Conservation (phyloP, 2,329 filamentous ascomycete genomes). For the Periconia macrospinosa region DNA sequence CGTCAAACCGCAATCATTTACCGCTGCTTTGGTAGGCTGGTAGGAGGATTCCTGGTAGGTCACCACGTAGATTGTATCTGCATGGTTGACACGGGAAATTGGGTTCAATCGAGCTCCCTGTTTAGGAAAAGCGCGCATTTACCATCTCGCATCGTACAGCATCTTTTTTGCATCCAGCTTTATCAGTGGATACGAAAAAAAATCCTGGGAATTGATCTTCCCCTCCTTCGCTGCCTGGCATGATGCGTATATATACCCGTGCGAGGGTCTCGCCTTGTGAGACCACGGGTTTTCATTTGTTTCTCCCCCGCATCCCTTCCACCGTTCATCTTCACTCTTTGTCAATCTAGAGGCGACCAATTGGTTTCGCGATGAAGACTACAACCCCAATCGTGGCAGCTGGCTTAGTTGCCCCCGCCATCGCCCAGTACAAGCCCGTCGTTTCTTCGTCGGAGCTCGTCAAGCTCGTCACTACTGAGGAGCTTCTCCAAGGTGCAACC, state of each 20-base stretch:
- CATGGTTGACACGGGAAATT: background rate
- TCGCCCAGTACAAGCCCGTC: conserved; percentile 12
- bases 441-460: conserved; percentile 5
- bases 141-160: background rate
- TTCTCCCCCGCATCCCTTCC: background rate
- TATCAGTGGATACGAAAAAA: background rate
- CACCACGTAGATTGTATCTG: background rate
- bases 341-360: background rate
- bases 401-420: conserved; percentile 22
- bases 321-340: background rate
- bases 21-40: background rate
- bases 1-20: background rate
- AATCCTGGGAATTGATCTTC: background rate
- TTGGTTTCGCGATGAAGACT: conserved; percentile 27
- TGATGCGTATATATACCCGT: background rate
- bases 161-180: background rate
- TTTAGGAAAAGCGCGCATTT: background rate
- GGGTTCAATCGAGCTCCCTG: background rate
- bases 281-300: background rate
- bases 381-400: conserved; percentile 24
- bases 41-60: background rate
- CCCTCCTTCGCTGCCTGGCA: background rate
- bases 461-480: conserved; percentile 23
- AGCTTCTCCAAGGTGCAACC: conserved; percentile 32
- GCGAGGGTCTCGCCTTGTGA: background rate